Base-by-base conservation (phyloP, 2,329 filamentous ascomycete genomes). In the Hypoxylon sp. region DNA sequence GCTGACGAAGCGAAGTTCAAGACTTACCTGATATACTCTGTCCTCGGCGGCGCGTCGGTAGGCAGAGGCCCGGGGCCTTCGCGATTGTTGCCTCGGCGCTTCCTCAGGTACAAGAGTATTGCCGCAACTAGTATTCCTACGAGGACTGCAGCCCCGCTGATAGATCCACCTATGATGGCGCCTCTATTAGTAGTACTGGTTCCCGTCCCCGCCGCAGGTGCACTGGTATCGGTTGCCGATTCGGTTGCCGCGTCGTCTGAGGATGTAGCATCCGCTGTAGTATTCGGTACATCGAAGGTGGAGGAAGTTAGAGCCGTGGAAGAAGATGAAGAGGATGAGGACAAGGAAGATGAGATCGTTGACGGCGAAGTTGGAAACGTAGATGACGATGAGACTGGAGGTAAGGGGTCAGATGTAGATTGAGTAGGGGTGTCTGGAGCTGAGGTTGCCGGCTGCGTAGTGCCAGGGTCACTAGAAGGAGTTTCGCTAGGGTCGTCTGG, bases 161-260 rank as follows among this genome's bases (percentile, higher is more conserved):
- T 78, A 15, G 79, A 80, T 11, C 83, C 85, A 24, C 85, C 85
- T 2, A 87, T 79, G 32, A 87, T 85, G 39, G 82, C 82, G 1
- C 82, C 83, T 0, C 79, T 80, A 37, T 71, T 70, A 2, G 58
- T 63, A 28, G 64, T 34, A 32, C 51, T 34, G 13, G 48, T 46
- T 43, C 41, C 62, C 34, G 44, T 11, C 7, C n/a, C 49, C 30
- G 50, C n/a, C 37, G 57, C 19, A 19, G 62, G 52, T 11, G 59
- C 48, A 17, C 39, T 64, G 6, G 60, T 34, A 30, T 54, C 55
- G 22, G 56, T 47, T 13, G 59, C 26, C 11, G 50, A 11, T 46
- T 41, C 62, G 49, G 26, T 11, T 46, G 56, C 32, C 3, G 49
- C n/a, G 6, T 34, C 39, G 26, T 41, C 49, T 17, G 59, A 20